These are phyloP conservation scores for Morella rubra DNA, from an alignment of 306 rosid genomes.

Conservation along the genomic window DNA sequence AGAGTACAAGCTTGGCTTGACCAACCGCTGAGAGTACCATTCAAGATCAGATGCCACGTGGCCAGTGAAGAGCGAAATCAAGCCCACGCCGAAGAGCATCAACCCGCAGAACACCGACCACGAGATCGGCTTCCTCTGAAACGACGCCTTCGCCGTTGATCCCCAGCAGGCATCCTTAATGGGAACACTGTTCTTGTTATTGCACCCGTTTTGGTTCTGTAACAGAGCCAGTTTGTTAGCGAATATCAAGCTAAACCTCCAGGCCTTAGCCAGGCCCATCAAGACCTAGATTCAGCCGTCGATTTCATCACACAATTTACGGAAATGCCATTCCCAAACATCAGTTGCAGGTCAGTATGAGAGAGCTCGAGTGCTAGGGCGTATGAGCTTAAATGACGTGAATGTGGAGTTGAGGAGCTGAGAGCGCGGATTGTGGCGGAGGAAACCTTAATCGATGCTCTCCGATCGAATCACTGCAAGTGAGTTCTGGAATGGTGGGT, in stretches of 20 bases:
- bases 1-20: slow-evolving; percentile 52
- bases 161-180: slow-evolving; percentile 49
- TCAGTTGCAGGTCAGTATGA: not conserved
- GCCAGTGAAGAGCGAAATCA: slow-evolving; percentile 86
- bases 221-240: slow-evolving; percentile 67
- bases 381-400: not conserved
- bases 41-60: slow-evolving; percentile 93
- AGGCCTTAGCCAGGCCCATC: slow-evolving; percentile 55
- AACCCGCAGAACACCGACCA: slow-evolving; percentile 80
- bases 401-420: not conserved
- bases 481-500: not conserved
- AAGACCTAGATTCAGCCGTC: slow-evolving; percentile 22
- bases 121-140: slow-evolving; percentile 45
- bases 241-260: slow-evolving; percentile 56
- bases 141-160: slow-evolving; percentile 42
- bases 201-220: slow-evolving; percentile 38
- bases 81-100: slow-evolving; percentile 85
- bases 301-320: slow-evolving; percentile 27
- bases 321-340: slow-evolving; percentile 13
- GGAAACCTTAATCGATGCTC: not conserved
- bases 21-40: slow-evolving; percentile 85
- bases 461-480: not conserved
- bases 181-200: not conserved
- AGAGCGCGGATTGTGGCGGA: not conserved
- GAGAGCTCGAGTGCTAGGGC: not conserved